phyloP scores from a whole-genome alignment of 306 rosid species.

The Medicago lupulina region DNA sequence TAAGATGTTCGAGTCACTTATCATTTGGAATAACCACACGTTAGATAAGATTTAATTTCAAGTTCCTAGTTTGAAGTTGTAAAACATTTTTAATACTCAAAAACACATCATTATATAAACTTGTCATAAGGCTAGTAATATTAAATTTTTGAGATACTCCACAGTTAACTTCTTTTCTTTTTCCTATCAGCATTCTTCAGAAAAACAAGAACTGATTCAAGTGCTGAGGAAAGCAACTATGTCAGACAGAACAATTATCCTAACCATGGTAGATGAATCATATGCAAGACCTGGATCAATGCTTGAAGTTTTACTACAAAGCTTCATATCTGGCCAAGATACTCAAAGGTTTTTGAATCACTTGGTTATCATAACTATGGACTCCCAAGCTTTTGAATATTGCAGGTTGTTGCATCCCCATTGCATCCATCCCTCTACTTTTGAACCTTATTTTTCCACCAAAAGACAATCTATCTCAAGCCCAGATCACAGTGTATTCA shows the following conservation, averaged over 20 bases:
- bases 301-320: slow-evolving; percentile 58
- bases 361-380: slow-evolving; percentile 54
- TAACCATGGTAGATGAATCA: slow-evolving; percentile 62
- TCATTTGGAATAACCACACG: too few species aligned
- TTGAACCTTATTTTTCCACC: slow-evolving; percentile 34
- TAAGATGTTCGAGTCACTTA: too few species aligned
- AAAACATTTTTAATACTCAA: background rate
- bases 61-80: background rate
- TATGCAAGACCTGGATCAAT: slow-evolving; percentile 61
- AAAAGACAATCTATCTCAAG: slow-evolving; percentile 18
- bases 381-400: slow-evolving; percentile 45
- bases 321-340: slow-evolving; percentile 55
- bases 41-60: too few species aligned
- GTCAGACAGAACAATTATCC: slow-evolving; percentile 53
- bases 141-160: background rate
- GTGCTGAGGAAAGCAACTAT: slow-evolving; percentile 50
- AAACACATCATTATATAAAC: background rate
- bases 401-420: slow-evolving; percentile 57
- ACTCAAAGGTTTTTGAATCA: slow-evolving; percentile 56
- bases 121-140: too few species aligned
- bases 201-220: slow-evolving; percentile 40
- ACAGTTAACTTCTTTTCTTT: background rate
- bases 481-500: slow-evolving; percentile 3
- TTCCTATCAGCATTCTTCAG: slow-evolving; percentile 32
- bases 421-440: slow-evolving; percentile 56